Conservation (phyloP, 495 filamentous ascomycete species). For the Trichoderma virens region DNA sequence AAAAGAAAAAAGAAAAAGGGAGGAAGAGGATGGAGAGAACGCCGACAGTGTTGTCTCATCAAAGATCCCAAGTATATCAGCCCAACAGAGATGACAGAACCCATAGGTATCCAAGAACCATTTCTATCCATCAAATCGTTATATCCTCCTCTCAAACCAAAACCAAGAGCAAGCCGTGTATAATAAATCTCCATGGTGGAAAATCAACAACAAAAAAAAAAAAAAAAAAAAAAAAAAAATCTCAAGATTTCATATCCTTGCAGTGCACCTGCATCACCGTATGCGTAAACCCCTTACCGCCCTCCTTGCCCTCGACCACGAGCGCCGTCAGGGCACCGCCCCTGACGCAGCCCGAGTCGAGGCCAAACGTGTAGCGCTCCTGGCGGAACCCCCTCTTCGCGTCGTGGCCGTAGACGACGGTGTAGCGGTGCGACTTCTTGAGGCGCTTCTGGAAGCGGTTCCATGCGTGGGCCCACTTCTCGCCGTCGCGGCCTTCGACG, state of each 20-base stretch:
- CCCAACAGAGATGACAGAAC: neutral
- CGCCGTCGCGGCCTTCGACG: slow-evolving; percentile 47
- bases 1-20: neutral
- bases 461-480: slow-evolving; percentile 60
- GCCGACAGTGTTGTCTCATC: neutral
- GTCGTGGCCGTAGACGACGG: slow-evolving; percentile 83
- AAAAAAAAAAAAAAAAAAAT: neutral
- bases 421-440: slow-evolving; percentile 24
- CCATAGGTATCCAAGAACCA: neutral
- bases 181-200: too few relatives aligned
- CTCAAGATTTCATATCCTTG: neutral
- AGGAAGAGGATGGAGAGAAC: neutral
- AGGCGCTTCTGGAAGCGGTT: slow-evolving; percentile 26
- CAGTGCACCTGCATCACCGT: slow-evolving; percentile 28
- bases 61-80: neutral
- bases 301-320: slow-evolving; percentile 47
- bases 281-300: slow-evolving; percentile 12
- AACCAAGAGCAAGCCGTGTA: too few relatives aligned
- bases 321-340: slow-evolving; percentile 70
- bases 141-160: too few relatives aligned
- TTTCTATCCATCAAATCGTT: neutral
- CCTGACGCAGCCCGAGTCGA: slow-evolving; percentile 75
- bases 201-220: neutral
- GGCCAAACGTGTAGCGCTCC: slow-evolving; percentile 65
- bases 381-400: slow-evolving; percentile 61